phyloP scores from a whole-genome alignment of 306 rosid genomes.

The Carpinus viminea region DNA sequence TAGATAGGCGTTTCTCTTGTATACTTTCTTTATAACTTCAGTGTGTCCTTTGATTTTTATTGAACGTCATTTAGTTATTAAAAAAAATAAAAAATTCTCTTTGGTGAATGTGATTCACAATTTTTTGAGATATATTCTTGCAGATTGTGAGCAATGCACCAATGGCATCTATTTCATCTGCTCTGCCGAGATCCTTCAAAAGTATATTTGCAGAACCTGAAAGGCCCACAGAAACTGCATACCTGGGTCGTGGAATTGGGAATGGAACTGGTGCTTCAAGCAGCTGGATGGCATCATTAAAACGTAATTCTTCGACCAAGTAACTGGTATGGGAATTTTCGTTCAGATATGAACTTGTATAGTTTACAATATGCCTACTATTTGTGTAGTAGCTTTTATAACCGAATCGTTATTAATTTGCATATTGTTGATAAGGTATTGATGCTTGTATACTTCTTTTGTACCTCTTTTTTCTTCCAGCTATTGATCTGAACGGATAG shows the following conservation, averaged over 20 bases:
- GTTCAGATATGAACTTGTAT: background rate
- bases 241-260: slow-evolving; percentile 42
- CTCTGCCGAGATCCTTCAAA: slow-evolving; percentile 27
- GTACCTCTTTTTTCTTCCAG: slow-evolving; percentile 11
- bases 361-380: background rate
- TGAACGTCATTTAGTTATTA: too few species aligned
- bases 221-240: slow-evolving; percentile 32
- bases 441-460: background rate
- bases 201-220: slow-evolving; percentile 40
- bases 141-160: slow-evolving; percentile 45
- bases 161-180: slow-evolving; percentile 40
- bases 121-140: slow-evolving; percentile 33
- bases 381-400: background rate
- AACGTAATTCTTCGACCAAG: slow-evolving; percentile 56
- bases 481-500: slow-evolving; percentile 17
- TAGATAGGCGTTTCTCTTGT: too few species aligned
- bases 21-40: too few species aligned
- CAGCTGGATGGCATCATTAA: slow-evolving; percentile 56
- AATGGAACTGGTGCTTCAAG: slow-evolving; percentile 48
- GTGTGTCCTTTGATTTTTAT: too few species aligned
- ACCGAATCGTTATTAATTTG: background rate
- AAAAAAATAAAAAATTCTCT: background rate
- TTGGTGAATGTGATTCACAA: slow-evolving; percentile 18
- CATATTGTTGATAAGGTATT: background rate
- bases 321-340: slow-evolving; percentile 37